phyloP scores from a whole-genome alignment of 257 asterid genomes.

The Voacanga thouarsii region DNA sequence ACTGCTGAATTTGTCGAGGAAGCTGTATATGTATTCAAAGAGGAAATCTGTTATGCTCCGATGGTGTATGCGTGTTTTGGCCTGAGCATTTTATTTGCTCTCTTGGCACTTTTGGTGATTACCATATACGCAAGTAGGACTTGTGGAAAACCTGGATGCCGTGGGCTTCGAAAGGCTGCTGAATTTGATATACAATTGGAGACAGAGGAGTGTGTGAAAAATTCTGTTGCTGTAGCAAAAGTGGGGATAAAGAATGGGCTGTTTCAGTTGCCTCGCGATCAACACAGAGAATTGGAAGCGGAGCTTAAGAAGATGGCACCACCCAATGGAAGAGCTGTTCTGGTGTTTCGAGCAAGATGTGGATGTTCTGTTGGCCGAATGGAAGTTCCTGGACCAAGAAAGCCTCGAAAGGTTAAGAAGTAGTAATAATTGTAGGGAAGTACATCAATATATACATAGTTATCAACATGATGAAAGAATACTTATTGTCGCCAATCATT shows the following conservation, averaged over 20 bases:
- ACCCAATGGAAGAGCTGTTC: slow-evolving; percentile 83
- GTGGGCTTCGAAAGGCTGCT: slow-evolving; percentile 75
- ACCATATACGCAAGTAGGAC: slow-evolving; percentile 42
- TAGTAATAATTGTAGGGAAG: slow-evolving; percentile 18
- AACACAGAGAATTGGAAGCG: slow-evolving; percentile 76
- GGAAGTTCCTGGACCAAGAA: slow-evolving; percentile 86
- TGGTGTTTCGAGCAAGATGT: slow-evolving; percentile 81
- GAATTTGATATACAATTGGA: slow-evolving; percentile 92
- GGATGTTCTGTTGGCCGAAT: slow-evolving; percentile 87
- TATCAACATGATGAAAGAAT: slow-evolving; percentile 23
- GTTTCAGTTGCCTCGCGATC: slow-evolving; percentile 74
- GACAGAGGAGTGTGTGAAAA: slow-evolving; percentile 68
- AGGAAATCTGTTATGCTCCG: slow-evolving; percentile 67
- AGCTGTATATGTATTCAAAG: slow-evolving; percentile 48
- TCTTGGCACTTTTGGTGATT: slow-evolving; percentile 56
- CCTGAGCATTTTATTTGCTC: slow-evolving; percentile 57
- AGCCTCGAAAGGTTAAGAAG: slow-evolving; percentile 72
- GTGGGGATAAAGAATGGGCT: slow-evolving; percentile 57
- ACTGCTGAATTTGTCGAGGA: slow-evolving; percentile 44
- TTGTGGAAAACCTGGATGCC: slow-evolving; percentile 76
- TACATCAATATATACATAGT: slow-evolving; percentile 28
- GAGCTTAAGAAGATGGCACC: slow-evolving; percentile 99
- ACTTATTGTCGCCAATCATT: slow-evolving; percentile 15
- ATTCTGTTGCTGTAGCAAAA: slow-evolving; percentile 28
- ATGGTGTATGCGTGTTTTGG: slow-evolving; percentile 80